These are phyloP conservation scores for Boechera stricta DNA, from an alignment of 345 rosid genomes.

Conservation along the genomic window DNA sequence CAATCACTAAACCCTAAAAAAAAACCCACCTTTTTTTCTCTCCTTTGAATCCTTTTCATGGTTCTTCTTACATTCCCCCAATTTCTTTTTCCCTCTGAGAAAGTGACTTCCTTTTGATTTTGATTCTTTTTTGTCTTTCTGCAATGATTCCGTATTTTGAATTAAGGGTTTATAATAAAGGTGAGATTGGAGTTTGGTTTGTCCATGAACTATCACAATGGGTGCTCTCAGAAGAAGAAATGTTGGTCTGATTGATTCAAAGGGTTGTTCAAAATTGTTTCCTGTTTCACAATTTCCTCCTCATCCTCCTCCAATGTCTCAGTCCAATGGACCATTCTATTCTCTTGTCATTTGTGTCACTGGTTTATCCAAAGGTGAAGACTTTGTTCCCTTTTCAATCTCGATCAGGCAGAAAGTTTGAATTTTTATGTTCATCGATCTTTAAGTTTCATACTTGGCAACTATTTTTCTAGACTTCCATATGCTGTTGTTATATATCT, in stretches of 20 bases:
- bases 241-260: slow-evolving; percentile 68
- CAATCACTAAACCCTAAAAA: slow-evolving; percentile 41
- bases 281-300: slow-evolving; percentile 62
- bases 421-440: not conserved
- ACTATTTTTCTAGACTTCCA: too few relatives aligned
- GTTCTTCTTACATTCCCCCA: slow-evolving; percentile 40
- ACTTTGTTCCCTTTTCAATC: not conserved
- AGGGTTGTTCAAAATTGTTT: slow-evolving; percentile 80
- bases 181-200: not conserved
- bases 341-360: slow-evolving; percentile 87
- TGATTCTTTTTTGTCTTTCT: slow-evolving; percentile 35
- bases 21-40: slow-evolving; percentile 20
- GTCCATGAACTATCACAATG: slow-evolving; percentile 50
- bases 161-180: slow-evolving; percentile 32
- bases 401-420: not conserved
- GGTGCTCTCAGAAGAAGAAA: slow-evolving; percentile 55
- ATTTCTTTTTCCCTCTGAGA: slow-evolving; percentile 25
- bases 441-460: too few relatives aligned
- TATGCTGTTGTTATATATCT: too few relatives aligned
- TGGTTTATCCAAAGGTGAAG: slow-evolving; percentile 85
- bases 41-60: slow-evolving; percentile 39
- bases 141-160: slow-evolving; percentile 46
- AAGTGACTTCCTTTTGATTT: slow-evolving; percentile 28
- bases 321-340: slow-evolving; percentile 62
- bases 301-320: slow-evolving; percentile 50